Evolutionary conservation across 2,329 filamentous ascomycete genomes (phyloP).

Genomic region (Metarhizium brunneum): DNA sequence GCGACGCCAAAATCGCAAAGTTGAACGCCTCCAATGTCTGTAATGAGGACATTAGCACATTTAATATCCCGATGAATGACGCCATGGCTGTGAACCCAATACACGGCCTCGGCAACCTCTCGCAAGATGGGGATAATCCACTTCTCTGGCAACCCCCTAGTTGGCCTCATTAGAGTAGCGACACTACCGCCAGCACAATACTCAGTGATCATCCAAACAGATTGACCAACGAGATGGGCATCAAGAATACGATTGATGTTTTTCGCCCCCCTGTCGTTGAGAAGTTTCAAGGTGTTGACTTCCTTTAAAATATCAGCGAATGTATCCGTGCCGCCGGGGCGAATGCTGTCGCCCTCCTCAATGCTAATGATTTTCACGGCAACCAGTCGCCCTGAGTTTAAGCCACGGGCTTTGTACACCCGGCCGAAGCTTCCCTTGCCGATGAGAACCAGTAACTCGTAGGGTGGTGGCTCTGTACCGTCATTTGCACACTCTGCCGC

Average conservation of each 20-base stretch:
- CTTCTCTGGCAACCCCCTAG: constrained; percentile 56
- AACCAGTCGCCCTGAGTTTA: constrained; percentile 39
- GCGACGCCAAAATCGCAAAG: constrained; percentile 54
- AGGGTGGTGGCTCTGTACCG: constrained; percentile 51
- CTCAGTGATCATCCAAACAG: constrained; percentile 81
- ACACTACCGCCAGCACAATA: constrained; percentile 79
- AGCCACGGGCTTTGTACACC: constrained; percentile 55
- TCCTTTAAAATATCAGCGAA: constrained; percentile 56
- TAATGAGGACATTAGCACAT: constrained; percentile 70
- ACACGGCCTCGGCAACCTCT: constrained; percentile 55
- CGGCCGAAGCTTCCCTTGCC: constrained; percentile 66
- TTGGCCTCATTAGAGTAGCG: constrained; percentile 59
- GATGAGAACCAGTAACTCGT: constrained; percentile 59
- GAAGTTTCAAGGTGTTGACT: constrained; percentile 55
- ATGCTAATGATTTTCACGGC: constrained; percentile 72
- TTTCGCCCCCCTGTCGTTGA: constrained; percentile 62
- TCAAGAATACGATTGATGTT: constrained; percentile 77
- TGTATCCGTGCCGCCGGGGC: constrained; percentile 50
- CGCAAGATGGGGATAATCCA: constrained; percentile 60
- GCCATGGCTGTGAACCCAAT: constrained; percentile 57
- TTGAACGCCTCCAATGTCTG: constrained; percentile 60
- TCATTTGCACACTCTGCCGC: constrained; percentile 49
- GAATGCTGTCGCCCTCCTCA: constrained; percentile 58
- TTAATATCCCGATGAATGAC: constrained; percentile 65
- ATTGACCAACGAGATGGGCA: constrained; percentile 63